Evolutionary conservation across 1,284 basidiomycete genomes (phyloP).

Genomic region (Trichosporon asahii): DNA sequence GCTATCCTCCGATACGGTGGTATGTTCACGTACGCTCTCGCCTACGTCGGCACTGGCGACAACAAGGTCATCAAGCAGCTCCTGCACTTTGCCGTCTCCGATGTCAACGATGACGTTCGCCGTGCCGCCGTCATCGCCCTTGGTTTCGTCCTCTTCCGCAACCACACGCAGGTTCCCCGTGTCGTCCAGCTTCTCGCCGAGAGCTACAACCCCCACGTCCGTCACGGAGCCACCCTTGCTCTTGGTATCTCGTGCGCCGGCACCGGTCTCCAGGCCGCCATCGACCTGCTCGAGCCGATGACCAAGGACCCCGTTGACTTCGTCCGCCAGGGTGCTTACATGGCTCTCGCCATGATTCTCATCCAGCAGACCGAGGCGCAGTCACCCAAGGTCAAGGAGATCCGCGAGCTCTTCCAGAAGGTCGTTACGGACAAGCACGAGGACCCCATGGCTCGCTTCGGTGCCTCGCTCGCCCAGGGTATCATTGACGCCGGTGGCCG

Average conservation of each 20-base stretch:
- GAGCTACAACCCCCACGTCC: constrained; percentile 97
- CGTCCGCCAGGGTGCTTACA: constrained; percentile 93
- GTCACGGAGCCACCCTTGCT: constrained; percentile 90
- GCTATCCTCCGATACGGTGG: constrained; percentile 92
- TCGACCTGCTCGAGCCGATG: constrained; percentile 93
- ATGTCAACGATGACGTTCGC: constrained; percentile 92
- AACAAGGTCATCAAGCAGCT: constrained; percentile 85
- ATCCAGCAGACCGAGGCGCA: constrained; percentile 90
- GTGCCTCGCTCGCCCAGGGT: constrained; percentile 88
- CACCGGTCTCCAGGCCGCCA: constrained; percentile 90
- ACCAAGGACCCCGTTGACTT: constrained; percentile 95
- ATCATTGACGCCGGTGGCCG: constrained; percentile 94
- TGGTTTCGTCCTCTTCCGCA: constrained; percentile 93
- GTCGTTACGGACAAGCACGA: constrained; percentile 92
- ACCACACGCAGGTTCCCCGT: constrained; percentile 85
- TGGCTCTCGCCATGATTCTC: constrained; percentile 90
- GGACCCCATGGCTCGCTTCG: constrained; percentile 94
- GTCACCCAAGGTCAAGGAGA: constrained; percentile 72
- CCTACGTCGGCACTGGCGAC: constrained; percentile 90
- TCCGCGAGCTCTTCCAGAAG: constrained; percentile 77
- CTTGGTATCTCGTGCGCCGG: constrained; percentile 90
- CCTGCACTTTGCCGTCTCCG: constrained; percentile 90
- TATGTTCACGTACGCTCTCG: constrained; percentile 88
- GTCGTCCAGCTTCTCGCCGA: constrained; percentile 93
- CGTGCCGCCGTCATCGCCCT: constrained; percentile 90